These are phyloP conservation scores for Trypanosomatidae sp. DNA, from an alignment of 208 protist genomes.

Conservation along the genomic window DNA sequence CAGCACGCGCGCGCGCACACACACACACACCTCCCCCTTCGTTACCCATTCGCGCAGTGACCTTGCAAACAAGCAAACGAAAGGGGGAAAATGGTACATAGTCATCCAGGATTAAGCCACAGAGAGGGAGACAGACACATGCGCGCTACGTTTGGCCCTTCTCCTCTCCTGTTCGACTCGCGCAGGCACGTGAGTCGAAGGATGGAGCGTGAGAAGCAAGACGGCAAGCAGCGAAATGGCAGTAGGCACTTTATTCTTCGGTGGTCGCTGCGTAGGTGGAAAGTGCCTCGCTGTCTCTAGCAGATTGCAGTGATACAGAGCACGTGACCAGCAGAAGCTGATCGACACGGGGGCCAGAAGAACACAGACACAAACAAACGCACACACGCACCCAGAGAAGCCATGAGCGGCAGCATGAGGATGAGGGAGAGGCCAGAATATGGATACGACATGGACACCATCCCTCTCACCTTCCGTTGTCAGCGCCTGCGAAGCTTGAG, in stretches of 20 bases:
- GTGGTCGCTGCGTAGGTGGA: not conserved
- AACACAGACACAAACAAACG: not conserved
- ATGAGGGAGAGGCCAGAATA: not conserved
- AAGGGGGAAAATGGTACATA: not conserved
- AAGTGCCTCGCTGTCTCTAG: not conserved
- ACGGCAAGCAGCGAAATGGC: not conserved
- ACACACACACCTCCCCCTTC: not conserved
- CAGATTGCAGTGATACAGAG: not conserved
- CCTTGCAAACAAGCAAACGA: not conserved
- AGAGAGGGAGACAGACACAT: not conserved
- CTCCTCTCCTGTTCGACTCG: not conserved
- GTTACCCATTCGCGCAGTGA: not conserved
- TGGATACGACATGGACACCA: not conserved
- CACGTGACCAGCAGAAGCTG: not conserved
- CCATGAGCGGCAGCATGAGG: not conserved
- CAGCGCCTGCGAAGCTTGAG: constrained; percentile 29
- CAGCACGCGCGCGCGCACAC: not conserved
- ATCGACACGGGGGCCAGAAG: not conserved
- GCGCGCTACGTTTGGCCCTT: not conserved
- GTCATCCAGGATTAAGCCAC: not conserved
- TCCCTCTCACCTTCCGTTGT: not conserved
- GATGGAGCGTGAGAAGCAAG: not conserved
- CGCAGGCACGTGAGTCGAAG: not conserved
- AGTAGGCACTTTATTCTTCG: not conserved
- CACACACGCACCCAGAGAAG: not conserved